Evolutionary conservation across 140 eudicot genomes (phyloP).

Genomic region (Ambrosia hybrid): DNA sequence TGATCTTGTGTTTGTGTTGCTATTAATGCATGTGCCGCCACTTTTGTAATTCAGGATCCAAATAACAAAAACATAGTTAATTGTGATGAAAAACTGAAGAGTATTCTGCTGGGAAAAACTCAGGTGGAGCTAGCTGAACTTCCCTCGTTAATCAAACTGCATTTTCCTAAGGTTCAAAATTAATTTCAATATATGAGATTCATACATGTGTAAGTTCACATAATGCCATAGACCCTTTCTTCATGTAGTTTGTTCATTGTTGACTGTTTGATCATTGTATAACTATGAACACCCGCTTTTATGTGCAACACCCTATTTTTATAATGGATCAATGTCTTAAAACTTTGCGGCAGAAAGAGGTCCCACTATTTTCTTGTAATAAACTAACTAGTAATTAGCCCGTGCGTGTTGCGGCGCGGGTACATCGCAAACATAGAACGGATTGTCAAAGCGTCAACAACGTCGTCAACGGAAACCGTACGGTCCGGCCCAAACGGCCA

Average conservation of each 20-base stretch:
- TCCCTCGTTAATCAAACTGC: slow-evolving; percentile 80
- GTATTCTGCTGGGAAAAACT: slow-evolving; percentile 78
- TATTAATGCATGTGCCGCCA: slow-evolving; percentile 13
- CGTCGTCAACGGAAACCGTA: too few relatives aligned
- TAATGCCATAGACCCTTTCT: slow-evolving; percentile 6
- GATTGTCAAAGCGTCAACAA: too few relatives aligned
- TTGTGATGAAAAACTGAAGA: slow-evolving; percentile 90
- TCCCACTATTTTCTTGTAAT: too few relatives aligned
- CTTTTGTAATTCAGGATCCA: slow-evolving; percentile 66
- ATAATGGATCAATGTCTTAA: too few relatives aligned
- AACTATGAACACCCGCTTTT: not conserved
- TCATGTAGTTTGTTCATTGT: not conserved
- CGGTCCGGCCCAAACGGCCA: too few relatives aligned
- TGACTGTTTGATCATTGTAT: not conserved
- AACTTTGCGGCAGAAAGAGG: too few relatives aligned
- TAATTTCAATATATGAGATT: slow-evolving; percentile 27
- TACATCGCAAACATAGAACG: too few relatives aligned
- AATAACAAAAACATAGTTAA: slow-evolving; percentile 73
- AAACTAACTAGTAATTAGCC: too few relatives aligned
- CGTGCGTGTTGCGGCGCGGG: too few relatives aligned
- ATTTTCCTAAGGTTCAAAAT: slow-evolving; percentile 75
- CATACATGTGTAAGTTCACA: slow-evolving; percentile 4
- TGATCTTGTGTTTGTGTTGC: not conserved
- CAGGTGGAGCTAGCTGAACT: slow-evolving; percentile 84
- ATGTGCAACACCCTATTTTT: too few relatives aligned